Evolutionary conservation across 148 eudicot genomes (phyloP), one percentile per base, ranked within the genome.

Genomic region (Nyssa sinensis): DNA sequence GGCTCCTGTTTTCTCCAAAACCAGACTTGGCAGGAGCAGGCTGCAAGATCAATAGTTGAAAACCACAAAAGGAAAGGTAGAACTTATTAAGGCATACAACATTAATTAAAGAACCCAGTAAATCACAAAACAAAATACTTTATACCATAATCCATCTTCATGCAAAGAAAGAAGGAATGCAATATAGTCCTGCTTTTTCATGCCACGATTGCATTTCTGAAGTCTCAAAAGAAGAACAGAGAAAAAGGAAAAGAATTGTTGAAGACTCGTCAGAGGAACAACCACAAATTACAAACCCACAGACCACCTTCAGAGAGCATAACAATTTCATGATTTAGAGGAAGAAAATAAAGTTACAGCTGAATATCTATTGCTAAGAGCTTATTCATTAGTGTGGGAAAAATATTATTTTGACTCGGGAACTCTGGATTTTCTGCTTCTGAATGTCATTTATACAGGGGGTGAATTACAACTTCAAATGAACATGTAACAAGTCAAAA

Each of bases 131-230:
- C 47, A 75, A 47, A 73, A 68, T 33, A 35, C 35, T 58, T 78
- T 58, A 55, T 84, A 90, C 98, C 97, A 81, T 74, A 77, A 74
- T 58, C 83, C 89, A 80, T 77, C 83, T 63, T 62, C 81, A 79
- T 81, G 82, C 58, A 87, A 79, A 66, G 90, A 85, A 84, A 85
- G 76, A 81, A 94, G 88, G 63, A 76, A 74, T 29, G 79, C 81
- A 78, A 94, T 74, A 66, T 84, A 66, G 63, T 88, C 97, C 80
- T 91, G 86, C 86, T 94, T 94, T 83, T 88, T 86, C 75, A 80
- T 62, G 73, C 90, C 89, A 73, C 66, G 74, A 75, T 71, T 85
- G 80, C 74, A 78, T 72, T 81, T 90, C 97, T 88, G 87, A 75
- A 59, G 28, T 27, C 62, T 70, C 75, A 69, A 69, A 14, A 69